Evolutionary conservation across 306 rosid species (phyloP), one percentile per base, ranked within the genome.

Genomic region (Cucurbita maxima): DNA sequence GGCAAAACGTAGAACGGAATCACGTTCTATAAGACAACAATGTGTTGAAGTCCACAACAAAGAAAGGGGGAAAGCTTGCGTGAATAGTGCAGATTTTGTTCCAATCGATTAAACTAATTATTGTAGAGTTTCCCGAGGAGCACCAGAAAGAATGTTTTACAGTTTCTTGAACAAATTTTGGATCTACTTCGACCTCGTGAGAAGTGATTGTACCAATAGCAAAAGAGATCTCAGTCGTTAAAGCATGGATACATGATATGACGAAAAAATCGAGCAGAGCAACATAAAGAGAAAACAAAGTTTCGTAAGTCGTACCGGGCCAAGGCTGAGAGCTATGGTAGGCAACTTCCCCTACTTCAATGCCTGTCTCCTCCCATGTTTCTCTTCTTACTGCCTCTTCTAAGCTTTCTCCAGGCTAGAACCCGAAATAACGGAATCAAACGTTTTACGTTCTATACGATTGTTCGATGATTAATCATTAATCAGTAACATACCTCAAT

Each of bases 371-470:
- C 61, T 95, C 99, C 96, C 92, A 89, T 53, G 99, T 88, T 80
- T 95, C 99, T 81, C 99, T 89, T 85, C 89, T 84, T 73, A 91
- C 96, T 40, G 99, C 97, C 86, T 89, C 96, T 83, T 94, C 97
- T 86, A 94, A 84, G 87, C 92, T 94, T 85, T 94, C 99, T 81
- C 96, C 96, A 70, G 95, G 90, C 99, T 94, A 81, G 72, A 62
- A 22, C 38, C 57, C 11, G 43, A 68, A 72, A 71, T 56, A 76
- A 62, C 54, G 78, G 48, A 76, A 75, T 50, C 7, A 50, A 50
- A 50, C 18, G 14, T 14, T 67, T 47, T 11, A 66, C 55, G 25
- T 45, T 34, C 72, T 41, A 66, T 11, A 66, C 44, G 25, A 66
- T 62, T 62, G 38, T 44, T 44, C 72, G 19, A 66, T 19, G 54